Base-by-base conservation (phyloP, 1,284 basidiomycete genomes). In the Heliocybe sulcata region DNA sequence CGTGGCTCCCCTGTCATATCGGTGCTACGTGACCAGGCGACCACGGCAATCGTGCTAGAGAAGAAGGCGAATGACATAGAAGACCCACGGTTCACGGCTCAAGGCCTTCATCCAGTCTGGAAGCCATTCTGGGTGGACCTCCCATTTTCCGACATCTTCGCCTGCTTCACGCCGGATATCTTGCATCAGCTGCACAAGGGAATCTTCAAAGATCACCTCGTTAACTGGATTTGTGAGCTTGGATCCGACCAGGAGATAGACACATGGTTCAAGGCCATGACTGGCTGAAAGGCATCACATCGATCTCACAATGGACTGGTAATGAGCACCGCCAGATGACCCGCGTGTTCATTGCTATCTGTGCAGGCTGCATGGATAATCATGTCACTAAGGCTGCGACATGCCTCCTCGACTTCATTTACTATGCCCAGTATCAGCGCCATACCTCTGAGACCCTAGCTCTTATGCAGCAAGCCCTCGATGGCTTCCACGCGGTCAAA, bases 111-210 rank as follows among this genome's bases (percentile, higher is more conserved):
- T 1, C 49, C 52, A 9, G 33, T 54, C 9, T 12, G 12, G 19
- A 29, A 49, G 2, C 72, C 70, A 0, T 73, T 73, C 57, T 74
- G 71, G 69, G 52, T 56, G 10, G 58, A 58, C n/a, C 60, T 72
- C 16, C 67, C 67, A 0, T 56, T 61, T 45, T 42, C 50, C 29
- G 59, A 74, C 57, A 68, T 72, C 23, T 64, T 64, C 53, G 22
- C 27, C 1, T 59, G 60, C 8, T 64, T 73, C 22, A 67, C 69
- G 1, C 71, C 70, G 2, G 69, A 75, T 54, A 57, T 71, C 23
- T 65, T 73, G 0, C 72, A 74, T 54, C 71, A 73, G 54, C 61
- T 72, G 0, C 65, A 70, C 51, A 58, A 64, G 55, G 63, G 63
- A 3, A 42, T 64, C 9, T 49, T 49, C 47, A 49, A 49, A 22